A percentile compares a stretch with the other conserved stretches of the same genome.
phyloP scores from a whole-genome alignment of 1,284 basidiomycete species.

The Ustilago hordei region DNA sequence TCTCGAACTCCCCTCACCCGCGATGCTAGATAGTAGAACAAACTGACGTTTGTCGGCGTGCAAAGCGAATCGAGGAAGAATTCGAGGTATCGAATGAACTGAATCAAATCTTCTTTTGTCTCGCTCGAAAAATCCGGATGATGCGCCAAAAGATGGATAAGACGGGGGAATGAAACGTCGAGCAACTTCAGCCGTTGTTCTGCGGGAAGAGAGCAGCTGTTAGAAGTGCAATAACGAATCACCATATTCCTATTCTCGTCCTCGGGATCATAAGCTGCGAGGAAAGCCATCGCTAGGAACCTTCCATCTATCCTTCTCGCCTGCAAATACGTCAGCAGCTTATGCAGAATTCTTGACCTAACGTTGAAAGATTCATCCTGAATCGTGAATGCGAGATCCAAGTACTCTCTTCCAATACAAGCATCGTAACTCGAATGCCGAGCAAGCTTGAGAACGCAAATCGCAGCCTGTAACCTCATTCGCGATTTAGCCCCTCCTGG shows the following conservation, averaged over 20 bases:
- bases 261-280: constrained; percentile 92
- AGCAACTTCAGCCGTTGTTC: constrained; percentile 69
- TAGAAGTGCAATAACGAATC: constrained; percentile 32
- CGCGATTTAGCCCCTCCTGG: constrained; percentile 64
- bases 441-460: constrained; percentile 84
- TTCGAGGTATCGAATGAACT: constrained; percentile 76
- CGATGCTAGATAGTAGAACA: constrained; percentile 84
- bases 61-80: constrained; percentile 86
- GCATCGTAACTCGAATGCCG: constrained; percentile 76
- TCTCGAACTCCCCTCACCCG: constrained; percentile 89
- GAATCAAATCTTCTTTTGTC: constrained; percentile 78
- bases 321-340: constrained; percentile 77
- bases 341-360: constrained; percentile 81
- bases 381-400: constrained; percentile 79
- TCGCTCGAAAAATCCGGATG: constrained; percentile 88
- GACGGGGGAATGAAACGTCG: constrained; percentile 84
- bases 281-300: constrained; percentile 86
- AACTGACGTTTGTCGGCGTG: constrained; percentile 80
- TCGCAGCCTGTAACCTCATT: constrained; percentile 82
- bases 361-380: constrained; percentile 91
- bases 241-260: constrained; percentile 66
- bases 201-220: constrained; percentile 15
- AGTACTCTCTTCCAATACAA: constrained; percentile 76
- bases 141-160: constrained; percentile 88
- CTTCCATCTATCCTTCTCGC: constrained; percentile 77